Evolutionary conservation across 2,329 filamentous ascomycete species (phyloP).

Genomic region (Sporothrix phasma): DNA sequence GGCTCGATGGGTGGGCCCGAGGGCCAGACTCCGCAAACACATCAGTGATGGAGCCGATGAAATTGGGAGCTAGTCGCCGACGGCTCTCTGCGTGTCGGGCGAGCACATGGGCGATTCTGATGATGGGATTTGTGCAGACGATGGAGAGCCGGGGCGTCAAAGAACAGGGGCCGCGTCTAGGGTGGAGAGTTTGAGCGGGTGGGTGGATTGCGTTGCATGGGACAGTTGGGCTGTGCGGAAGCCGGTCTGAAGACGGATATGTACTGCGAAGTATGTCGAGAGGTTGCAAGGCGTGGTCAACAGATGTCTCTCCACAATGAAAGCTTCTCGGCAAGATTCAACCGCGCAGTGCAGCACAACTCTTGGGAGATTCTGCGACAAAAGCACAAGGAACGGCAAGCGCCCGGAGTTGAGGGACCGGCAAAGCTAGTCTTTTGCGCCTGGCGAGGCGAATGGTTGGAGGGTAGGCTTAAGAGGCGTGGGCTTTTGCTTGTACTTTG

Average conservation of each 20-base stretch:
- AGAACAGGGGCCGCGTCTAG: background rate
- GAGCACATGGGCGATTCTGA: constrained; percentile 18
- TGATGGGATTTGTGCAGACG: constrained; percentile 18
- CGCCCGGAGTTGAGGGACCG: background rate
- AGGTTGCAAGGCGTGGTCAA: background rate
- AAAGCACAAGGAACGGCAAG: background rate
- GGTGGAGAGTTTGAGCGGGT: background rate
- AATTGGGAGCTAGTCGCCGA: background rate
- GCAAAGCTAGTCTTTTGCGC: background rate
- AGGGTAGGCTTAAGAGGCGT: background rate
- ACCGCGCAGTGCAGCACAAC: background rate
- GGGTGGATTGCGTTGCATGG: background rate
- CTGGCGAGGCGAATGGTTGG: background rate
- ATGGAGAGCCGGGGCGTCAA: background rate
- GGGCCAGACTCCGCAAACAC: background rate
- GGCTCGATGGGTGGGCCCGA: background rate
- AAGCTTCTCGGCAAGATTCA: no score
- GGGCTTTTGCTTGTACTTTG: background rate
- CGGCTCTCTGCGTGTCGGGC: constrained; percentile 11
- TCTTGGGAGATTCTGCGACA: background rate
- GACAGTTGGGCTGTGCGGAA: background rate
- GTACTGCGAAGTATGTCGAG: background rate
- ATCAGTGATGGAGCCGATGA: constrained; percentile 2
- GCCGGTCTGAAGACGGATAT: background rate
- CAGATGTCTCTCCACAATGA: background rate